Evolutionary conservation across 2,329 filamentous ascomycete genomes (phyloP).

Genomic region (Diaporthe australafricana): DNA sequence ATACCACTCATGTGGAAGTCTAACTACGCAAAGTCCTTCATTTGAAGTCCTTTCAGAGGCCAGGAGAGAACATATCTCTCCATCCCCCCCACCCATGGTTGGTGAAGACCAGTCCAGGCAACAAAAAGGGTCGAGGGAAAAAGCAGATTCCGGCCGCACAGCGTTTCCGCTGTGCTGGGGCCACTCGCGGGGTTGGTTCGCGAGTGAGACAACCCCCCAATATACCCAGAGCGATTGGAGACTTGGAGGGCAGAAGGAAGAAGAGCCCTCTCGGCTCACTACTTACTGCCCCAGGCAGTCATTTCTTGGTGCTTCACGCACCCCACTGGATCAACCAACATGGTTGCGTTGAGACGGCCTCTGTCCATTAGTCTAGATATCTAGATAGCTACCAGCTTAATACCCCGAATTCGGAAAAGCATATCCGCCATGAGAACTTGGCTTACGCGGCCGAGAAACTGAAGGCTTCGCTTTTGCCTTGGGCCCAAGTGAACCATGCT

Average conservation of each 20-base stretch:
- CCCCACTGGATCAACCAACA: not conserved
- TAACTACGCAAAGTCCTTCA: not conserved
- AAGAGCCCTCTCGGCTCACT: not conserved
- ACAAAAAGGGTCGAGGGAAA: not conserved
- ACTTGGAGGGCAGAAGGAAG: not conserved
- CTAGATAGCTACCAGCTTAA: slow-evolving; percentile 1
- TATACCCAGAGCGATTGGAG: not conserved
- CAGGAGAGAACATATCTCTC: not conserved
- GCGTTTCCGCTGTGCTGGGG: not conserved
- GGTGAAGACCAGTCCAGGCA: not conserved
- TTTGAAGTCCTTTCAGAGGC: not conserved
- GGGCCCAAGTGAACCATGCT: not conserved
- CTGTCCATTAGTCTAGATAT: slow-evolving; percentile 1
- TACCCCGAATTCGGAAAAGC: not conserved
- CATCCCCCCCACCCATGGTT: not conserved
- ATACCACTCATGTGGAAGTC: not conserved
- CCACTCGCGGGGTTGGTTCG: not conserved
- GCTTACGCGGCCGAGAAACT: not conserved
- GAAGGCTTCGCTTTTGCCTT: not conserved
- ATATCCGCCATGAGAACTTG: not conserved
- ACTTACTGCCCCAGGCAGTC: not conserved
- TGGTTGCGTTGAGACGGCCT: not conserved
- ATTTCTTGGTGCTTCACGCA: not conserved
- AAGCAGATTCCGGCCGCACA: not conserved
- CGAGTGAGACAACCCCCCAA: not conserved